A percentile compares a stretch with the other conserved stretches of the same genome.
These are phyloP conservation scores for Funneliformis caledonium DNA, from an alignment of 371 early-diverging fungal genomes.

Conservation along the genomic window DNA sequence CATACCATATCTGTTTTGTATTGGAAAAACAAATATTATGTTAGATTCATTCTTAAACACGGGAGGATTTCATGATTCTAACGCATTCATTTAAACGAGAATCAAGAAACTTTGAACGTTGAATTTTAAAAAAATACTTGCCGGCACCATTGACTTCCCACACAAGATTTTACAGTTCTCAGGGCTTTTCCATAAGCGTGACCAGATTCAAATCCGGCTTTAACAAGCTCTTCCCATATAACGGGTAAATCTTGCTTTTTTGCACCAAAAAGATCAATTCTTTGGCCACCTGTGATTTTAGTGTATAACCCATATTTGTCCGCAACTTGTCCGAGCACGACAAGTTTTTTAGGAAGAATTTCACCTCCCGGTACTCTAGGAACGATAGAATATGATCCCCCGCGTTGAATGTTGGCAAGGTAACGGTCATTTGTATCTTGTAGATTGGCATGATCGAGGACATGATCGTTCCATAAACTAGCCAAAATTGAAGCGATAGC, in stretches of 20 bases:
- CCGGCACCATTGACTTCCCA: too few species aligned
- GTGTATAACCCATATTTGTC: slow-evolving; percentile 66
- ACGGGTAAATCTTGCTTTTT: slow-evolving; percentile 63
- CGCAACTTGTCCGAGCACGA: slow-evolving; percentile 66
- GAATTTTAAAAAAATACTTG: too few species aligned
- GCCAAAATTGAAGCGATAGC: slow-evolving; percentile 69
- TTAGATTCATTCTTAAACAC: too few species aligned
- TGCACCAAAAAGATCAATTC: slow-evolving; percentile 72
- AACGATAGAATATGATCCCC: slow-evolving; percentile 72
- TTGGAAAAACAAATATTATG: neutral
- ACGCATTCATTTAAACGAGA: too few species aligned
- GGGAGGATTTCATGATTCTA: too few species aligned
- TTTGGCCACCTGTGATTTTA: slow-evolving; percentile 71
- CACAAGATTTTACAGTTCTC: slow-evolving; percentile 70
- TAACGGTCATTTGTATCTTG: slow-evolving; percentile 81
- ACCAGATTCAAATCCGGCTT: slow-evolving; percentile 70
- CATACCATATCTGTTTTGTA: slow-evolving; percentile 53
- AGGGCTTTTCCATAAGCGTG: slow-evolving; percentile 75
- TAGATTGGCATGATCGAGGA: slow-evolving; percentile 59
- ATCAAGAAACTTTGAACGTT: too few species aligned
- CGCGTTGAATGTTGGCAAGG: slow-evolving; percentile 73
- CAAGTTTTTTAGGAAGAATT: slow-evolving; percentile 67
- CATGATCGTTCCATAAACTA: slow-evolving; percentile 66
- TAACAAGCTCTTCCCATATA: slow-evolving; percentile 68
- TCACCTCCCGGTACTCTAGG: slow-evolving; percentile 73